These are phyloP conservation scores for Rhodosporidiobolus odoratus DNA, from an alignment of 768 basidiomycete genomes.

Conservation along the genomic window DNA sequence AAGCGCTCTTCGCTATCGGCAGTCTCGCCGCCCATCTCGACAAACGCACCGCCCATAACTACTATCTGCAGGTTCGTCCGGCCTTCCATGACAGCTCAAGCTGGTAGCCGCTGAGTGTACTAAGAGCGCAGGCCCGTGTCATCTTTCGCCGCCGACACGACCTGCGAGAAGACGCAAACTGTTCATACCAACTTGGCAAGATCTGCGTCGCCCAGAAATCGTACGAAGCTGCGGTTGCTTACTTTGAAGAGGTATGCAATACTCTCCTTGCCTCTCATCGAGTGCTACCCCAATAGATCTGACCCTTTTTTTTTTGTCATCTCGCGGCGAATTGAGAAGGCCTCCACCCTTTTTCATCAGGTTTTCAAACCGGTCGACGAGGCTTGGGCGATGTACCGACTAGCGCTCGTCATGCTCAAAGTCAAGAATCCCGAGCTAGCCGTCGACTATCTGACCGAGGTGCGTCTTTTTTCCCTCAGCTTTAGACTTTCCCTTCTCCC, in stretches of 20 bases:
- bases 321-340: background rate
- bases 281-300: background rate
- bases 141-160: background rate
- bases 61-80: slow-evolving; percentile 1
- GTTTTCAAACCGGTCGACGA: slow-evolving; percentile 1
- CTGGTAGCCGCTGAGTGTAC: background rate
- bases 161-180: background rate
- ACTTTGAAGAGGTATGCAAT: slow-evolving; percentile 25
- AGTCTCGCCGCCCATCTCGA: background rate
- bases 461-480: background rate
- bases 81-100: background rate
- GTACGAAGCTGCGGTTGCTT: slow-evolving; percentile 10
- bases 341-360: background rate
- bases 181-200: slow-evolving; percentile 26
- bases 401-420: slow-evolving; percentile 33
- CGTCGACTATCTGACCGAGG: slow-evolving; percentile 20
- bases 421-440: slow-evolving; percentile 1
- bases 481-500: background rate
- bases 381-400: slow-evolving; percentile 21
- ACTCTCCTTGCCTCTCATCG: background rate
- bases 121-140: background rate
- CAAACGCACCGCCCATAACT: background rate
- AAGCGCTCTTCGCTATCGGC: slow-evolving; percentile 10
- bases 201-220: background rate
- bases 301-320: background rate